phyloP scores from a whole-genome alignment of 228 moss, liverwort and hornwort genomes.

The Sphagnum magellanicum region DNA sequence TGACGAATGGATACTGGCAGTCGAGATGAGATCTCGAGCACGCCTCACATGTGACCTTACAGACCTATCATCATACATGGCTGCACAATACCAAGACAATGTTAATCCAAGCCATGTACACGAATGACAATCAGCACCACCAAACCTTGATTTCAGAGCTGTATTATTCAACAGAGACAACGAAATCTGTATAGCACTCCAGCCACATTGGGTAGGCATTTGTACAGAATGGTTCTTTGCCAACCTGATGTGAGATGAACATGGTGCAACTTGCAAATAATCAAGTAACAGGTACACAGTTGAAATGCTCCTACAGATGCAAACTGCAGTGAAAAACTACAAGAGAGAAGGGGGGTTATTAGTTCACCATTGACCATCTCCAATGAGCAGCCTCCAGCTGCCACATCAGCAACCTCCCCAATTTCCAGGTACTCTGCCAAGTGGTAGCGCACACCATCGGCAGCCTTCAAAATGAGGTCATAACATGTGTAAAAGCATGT shows the following conservation, averaged over 20 bases:
- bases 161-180: background rate
- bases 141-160: background rate
- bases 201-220: too few relatives aligned
- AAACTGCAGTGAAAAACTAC: background rate
- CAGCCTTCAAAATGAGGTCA: constrained; percentile 77
- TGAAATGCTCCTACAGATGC: background rate
- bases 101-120: background rate
- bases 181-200: too few relatives aligned
- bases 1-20: constrained; percentile 59
- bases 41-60: constrained; percentile 84
- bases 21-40: constrained; percentile 71
- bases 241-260: too few relatives aligned
- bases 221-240: too few relatives aligned
- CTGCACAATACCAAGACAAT: constrained; percentile 18
- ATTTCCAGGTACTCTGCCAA: constrained; percentile 94
- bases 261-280: too few relatives aligned
- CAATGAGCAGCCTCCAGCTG: constrained; percentile 70
- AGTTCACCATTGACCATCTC: constrained; percentile 83
- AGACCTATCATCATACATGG: constrained; percentile 86
- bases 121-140: constrained; percentile 2
- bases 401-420: constrained; percentile 89
- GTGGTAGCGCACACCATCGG: constrained; percentile 78
- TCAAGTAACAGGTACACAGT: too few relatives aligned
- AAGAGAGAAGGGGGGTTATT: background rate
- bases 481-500: constrained; percentile 92